Evolutionary conservation across 2,329 filamentous ascomycete genomes (phyloP).

Genomic region (Scytalidium lignicola): DNA sequence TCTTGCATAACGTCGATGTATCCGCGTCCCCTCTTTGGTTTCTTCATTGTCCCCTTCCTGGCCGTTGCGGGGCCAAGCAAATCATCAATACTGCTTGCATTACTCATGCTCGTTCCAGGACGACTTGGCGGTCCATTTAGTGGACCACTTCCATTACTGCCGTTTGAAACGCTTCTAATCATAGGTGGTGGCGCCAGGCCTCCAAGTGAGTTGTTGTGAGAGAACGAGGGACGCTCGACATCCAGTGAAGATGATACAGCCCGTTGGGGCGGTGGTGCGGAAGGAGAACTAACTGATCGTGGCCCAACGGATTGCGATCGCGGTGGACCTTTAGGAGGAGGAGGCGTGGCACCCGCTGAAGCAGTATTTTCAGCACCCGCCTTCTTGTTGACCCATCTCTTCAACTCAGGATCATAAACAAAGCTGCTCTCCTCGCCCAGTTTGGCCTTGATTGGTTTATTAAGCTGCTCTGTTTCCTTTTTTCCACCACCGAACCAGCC

Average conservation of each 20-base stretch:
- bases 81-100: conserved; percentile 93
- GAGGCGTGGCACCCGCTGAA: conserved; percentile 64
- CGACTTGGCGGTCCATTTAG: conserved; percentile 51
- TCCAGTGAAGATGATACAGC: neutral
- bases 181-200: conserved; percentile 16
- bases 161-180: conserved; percentile 20
- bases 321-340: conserved; percentile 62
- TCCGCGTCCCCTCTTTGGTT: conserved; percentile 74
- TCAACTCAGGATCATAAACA: conserved; percentile 90
- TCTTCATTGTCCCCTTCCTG: conserved; percentile 52
- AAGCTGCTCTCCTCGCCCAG: conserved; percentile 91
- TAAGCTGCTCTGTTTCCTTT: conserved; percentile 49
- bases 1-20: conserved; percentile 91
- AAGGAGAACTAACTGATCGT: neutral
- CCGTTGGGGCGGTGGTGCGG: neutral
- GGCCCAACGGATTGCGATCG: conserved; percentile 16
- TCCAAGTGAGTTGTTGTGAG: neutral
- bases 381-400: conserved; percentile 98
- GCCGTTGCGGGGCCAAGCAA: conserved; percentile 70
- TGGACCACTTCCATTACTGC: conserved; percentile 14
- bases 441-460: conserved; percentile 82
- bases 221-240: neutral
- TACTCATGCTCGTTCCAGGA: conserved; percentile 78
- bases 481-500: conserved; percentile 76
- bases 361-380: conserved; percentile 55